Evolutionary conservation across 2,329 filamentous ascomycete genomes (phyloP).

Genomic region (Xylaria multiplex): DNA sequence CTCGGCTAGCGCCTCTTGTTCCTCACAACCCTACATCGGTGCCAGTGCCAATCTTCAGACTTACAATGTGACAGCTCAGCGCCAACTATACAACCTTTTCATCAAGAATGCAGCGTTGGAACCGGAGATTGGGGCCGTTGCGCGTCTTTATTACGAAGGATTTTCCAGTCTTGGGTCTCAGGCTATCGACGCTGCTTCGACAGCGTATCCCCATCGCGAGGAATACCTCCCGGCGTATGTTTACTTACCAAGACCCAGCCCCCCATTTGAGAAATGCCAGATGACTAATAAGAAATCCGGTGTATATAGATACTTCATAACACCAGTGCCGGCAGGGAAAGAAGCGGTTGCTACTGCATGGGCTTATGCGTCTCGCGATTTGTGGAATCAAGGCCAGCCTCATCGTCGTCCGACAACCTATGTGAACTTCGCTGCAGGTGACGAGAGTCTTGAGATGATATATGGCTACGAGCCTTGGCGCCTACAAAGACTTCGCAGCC

Average conservation of each 20-base stretch:
- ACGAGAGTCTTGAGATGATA: conserved; percentile 37
- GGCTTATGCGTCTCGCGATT: conserved; percentile 18
- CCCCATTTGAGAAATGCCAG: too few relatives aligned
- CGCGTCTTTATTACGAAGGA: neutral
- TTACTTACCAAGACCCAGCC: neutral
- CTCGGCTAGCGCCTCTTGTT: neutral
- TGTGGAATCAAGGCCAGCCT: conserved; percentile 39
- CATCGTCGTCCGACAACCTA: conserved; percentile 25
- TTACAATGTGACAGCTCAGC: conserved; percentile 17
- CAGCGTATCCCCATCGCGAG: conserved; percentile 17
- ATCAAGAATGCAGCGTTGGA: neutral
- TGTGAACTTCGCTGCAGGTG: conserved; percentile 43
- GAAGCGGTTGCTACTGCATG: conserved; percentile 6
- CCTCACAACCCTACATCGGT: neutral
- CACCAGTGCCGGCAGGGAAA: neutral
- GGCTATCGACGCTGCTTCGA: neutral
- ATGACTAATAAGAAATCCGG: too few relatives aligned
- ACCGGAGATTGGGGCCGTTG: neutral
- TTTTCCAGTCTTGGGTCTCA: neutral
- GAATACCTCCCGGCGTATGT: neutral
- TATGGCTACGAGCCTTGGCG: conserved; percentile 48
- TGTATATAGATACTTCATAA: neutral
- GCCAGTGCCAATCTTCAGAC: neutral
- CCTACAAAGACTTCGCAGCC: conserved; percentile 42
- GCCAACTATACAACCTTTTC: neutral